Conservation (phyloP, 441 rosid species). For the Gossypium davidsonii region DNA sequence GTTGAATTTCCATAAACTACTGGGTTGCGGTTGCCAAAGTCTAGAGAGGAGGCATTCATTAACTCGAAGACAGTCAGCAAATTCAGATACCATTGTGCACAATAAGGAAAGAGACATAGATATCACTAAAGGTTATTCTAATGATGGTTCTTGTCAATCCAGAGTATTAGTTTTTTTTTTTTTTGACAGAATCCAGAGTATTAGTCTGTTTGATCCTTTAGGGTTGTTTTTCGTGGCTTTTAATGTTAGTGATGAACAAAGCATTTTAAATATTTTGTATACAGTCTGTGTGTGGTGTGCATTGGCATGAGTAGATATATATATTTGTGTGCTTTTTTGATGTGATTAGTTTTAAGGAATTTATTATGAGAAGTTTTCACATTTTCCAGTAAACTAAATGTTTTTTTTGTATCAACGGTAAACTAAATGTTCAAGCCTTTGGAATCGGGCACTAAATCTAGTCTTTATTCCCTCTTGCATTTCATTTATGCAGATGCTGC, state of each 20-base stretch:
- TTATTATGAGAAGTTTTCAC: not conserved
- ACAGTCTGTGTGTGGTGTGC: not conserved
- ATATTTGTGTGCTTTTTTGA: not conserved
- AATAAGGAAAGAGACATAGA: conserved; percentile 31
- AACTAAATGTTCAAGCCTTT: not conserved
- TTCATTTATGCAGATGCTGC: conserved; percentile 47
- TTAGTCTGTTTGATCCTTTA: not conserved
- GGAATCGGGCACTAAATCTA: not conserved
- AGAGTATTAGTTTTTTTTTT: not conserved
- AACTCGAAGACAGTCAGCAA: conserved; percentile 14
- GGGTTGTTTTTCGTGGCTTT: not conserved
- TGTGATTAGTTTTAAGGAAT: not conserved
- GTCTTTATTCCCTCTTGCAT: not conserved
- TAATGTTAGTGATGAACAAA: not conserved
- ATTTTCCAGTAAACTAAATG: not conserved
- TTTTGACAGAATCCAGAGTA: not conserved
- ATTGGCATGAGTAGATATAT: not conserved
- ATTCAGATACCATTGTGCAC: conserved; percentile 22
- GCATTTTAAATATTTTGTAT: not conserved
- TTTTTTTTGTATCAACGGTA: not conserved
- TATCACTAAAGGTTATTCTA: conserved; percentile 40
- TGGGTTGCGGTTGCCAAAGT: conserved; percentile 63
- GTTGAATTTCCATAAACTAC: conserved; percentile 78
- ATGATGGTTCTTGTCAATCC: not conserved
- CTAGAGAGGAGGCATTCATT: conserved; percentile 48